Evolutionary conservation across 192 early-diverging fungal genomes (phyloP).

Genomic region (Lobosporangium transversale): DNA sequence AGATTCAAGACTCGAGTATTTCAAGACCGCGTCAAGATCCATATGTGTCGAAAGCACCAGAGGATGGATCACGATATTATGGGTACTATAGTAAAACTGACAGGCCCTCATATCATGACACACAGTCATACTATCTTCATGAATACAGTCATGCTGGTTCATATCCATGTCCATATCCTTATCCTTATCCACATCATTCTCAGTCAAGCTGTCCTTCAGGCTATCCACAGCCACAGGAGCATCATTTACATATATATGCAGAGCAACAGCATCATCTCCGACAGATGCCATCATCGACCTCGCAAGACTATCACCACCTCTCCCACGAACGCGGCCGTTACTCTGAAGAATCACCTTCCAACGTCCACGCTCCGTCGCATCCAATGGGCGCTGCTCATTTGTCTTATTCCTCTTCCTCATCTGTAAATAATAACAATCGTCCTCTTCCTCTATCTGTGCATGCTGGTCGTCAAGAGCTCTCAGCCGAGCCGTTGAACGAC

Average conservation of each 20-base stretch:
- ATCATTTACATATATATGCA: slow-evolving; percentile 3
- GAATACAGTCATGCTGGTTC: background rate
- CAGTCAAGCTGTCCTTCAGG: no score
- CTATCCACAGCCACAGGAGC: slow-evolving; percentile 10
- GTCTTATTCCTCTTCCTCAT: background rate
- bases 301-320: slow-evolving; percentile 2
- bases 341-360: slow-evolving; percentile 15
- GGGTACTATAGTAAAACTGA: slow-evolving; percentile 11
- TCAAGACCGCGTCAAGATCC: slow-evolving; percentile 19
- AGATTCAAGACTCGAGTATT: slow-evolving; percentile 7
- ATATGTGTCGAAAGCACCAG: slow-evolving; percentile 2
- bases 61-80: background rate
- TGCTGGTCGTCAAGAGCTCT: slow-evolving; percentile 30
- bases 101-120: slow-evolving; percentile 5
- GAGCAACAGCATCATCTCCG: no score
- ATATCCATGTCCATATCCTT: background rate
- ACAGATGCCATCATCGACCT: slow-evolving; percentile 1
- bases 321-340: slow-evolving; percentile 18
- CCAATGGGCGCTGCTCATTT: slow-evolving; percentile 27
- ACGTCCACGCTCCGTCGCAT: slow-evolving; percentile 18
- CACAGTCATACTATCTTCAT: slow-evolving; percentile 2
- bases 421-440: slow-evolving; percentile 22
- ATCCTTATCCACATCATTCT: no score
- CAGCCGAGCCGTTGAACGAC: slow-evolving; percentile 16
- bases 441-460: slow-evolving; percentile 6